Evolutionary conservation across 208 protist genomes (phyloP), one percentile per base, ranked within the genome.

Genomic region (Trypanosoma melophagium): DNA sequence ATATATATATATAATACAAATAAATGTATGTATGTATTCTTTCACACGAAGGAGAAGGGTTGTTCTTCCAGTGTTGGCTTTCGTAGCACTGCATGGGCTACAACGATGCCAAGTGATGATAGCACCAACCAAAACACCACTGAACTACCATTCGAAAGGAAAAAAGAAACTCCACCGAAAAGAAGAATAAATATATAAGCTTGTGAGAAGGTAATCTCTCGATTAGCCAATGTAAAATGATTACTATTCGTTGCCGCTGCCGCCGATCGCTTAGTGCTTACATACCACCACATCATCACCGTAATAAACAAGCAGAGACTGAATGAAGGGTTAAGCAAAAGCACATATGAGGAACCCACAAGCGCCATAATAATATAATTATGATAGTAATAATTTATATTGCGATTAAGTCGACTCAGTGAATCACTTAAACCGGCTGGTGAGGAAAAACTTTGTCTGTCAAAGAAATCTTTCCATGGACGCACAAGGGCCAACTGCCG

Each of bases 361-460:
- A 94, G 22, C n/a, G 88, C 89, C 9, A 96, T 63, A 12, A 95
- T 68, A 24, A 97, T 64, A 74, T 97, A 97, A 71, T 97, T 97
- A n/a, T 83, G 70, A 75, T 93, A 90, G 63, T 94, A 97, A 76
- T 93, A 81, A 24, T 78, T 72, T 21, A 89, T 60, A 55, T 97
- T 97, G 19, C 75, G 66, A 60, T 76, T 88, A n/a, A 94, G 61
- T 1, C 92, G 85, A 25, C 66, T 76, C 35, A 94, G 51, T 1
- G 80, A 73, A 14, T 97, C 90, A 17, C 66, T 75, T 13, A 81
- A 55, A 19, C 86, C 80, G 7, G 61, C 55, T 3, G 91, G 91
- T 7, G 68, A 31, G 52, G 53, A 24, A 60, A 96, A 92, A 62
- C 77, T 80, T 44, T 70, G 56, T 10, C 82, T 68, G 64, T 96